Conservation (phyloP, 2,329 filamentous ascomycete genomes). For the Aspergillus glaucus region DNA sequence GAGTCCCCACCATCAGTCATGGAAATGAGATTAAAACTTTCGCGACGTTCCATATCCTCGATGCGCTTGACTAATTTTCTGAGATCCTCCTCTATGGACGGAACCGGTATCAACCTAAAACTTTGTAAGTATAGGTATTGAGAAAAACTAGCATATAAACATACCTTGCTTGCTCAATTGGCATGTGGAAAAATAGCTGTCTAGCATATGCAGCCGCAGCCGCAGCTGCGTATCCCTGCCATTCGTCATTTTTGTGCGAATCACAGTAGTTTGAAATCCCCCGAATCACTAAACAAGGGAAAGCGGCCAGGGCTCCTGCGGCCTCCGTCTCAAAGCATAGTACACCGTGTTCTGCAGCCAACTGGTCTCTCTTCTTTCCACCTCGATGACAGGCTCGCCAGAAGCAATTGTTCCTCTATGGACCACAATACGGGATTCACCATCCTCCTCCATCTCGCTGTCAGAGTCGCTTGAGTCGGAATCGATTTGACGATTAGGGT, state of each 20-base stretch:
- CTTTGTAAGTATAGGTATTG: no score
- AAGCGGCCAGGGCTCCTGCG: neutral
- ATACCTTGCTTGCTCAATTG: no score
- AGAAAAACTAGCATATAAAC: no score
- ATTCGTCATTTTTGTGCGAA: neutral
- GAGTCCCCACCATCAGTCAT: no score
- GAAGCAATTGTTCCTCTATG: neutral
- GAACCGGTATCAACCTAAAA: no score
- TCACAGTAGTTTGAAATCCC: neutral
- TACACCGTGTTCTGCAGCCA: neutral
- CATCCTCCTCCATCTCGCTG: neutral
- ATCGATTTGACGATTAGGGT: neutral
- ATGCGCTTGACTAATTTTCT: no score
- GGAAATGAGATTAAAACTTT: no score
- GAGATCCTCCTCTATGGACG: no score
- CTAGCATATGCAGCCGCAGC: neutral
- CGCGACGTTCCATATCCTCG: no score
- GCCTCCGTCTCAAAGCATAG: neutral
- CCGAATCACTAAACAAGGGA: neutral
- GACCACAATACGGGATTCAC: neutral
- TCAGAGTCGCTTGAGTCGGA: neutral
- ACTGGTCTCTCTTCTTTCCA: neutral
- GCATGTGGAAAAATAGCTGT: neutral
- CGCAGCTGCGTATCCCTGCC: neutral
- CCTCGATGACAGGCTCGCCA: neutral